Evolutionary conservation across 73 alveolate species (phyloP).

Genomic region (Paramecium bursaria): DNA sequence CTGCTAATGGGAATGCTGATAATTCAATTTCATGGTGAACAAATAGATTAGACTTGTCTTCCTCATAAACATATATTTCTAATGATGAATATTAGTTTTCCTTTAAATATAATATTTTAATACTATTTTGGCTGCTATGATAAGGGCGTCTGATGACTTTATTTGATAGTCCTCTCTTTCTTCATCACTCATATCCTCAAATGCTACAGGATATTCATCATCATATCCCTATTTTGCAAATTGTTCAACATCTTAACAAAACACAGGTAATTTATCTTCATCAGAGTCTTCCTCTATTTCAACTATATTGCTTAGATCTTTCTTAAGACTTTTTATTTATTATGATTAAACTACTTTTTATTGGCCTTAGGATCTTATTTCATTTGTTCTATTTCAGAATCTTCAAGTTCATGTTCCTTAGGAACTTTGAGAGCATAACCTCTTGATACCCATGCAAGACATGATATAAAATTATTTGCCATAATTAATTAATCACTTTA

Average conservation of each 20-base stretch:
- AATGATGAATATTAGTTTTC: slow-evolving; percentile 92
- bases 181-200: slow-evolving; percentile 79
- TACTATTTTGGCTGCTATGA: slow-evolving; percentile 89
- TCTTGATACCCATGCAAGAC: slow-evolving; percentile 68
- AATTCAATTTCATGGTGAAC: slow-evolving; percentile 97
- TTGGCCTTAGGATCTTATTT: slow-evolving; percentile 55
- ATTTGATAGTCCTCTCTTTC: slow-evolving; percentile 96
- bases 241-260: slow-evolving; percentile 60
- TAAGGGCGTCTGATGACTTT: slow-evolving; percentile 90
- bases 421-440: slow-evolving; percentile 65
- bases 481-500: slow-evolving; percentile 28
- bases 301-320: slow-evolving; percentile 57
- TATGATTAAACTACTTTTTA: slow-evolving; percentile 32
- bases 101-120: slow-evolving; percentile 66
- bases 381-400: slow-evolving; percentile 49
- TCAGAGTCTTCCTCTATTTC: slow-evolving; percentile 66
- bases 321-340: slow-evolving; percentile 2
- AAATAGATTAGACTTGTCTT: slow-evolving; percentile 88
- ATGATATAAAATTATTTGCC: slow-evolving; percentile 66
- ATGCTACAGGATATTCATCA: slow-evolving; percentile 69
- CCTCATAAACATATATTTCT: slow-evolving; percentile 95
- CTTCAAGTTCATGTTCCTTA: slow-evolving; percentile 57
- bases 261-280: slow-evolving; percentile 64
- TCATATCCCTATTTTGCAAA: slow-evolving; percentile 38
- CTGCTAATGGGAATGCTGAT: slow-evolving; percentile 92